Evolutionary conservation across 164 flowering plant species (phyloP).

Genomic region (Kingdonia uniflora): DNA sequence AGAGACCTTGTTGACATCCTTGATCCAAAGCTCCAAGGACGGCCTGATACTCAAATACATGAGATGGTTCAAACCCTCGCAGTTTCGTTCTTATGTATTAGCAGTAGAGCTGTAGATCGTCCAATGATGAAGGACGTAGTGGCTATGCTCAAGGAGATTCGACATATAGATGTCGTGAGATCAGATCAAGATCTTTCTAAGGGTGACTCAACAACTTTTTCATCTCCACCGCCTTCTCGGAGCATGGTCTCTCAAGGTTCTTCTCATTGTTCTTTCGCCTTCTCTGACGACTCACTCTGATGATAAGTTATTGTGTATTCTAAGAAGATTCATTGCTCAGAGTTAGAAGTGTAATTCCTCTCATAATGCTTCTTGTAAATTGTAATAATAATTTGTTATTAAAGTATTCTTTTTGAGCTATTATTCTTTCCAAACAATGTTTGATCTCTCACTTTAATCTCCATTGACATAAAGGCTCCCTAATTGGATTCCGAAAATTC

Average conservation of each 20-base stretch:
- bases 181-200: conserved; percentile 29
- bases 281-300: conserved; percentile 56
- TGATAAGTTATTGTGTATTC: neutral
- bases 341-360: neutral
- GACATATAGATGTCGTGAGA: conserved; percentile 32
- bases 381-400: conserved; percentile 7
- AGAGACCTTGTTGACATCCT: conserved; percentile 52
- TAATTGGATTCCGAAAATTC: too few relatives aligned
- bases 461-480: too few relatives aligned
- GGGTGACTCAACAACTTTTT: conserved; percentile 14
- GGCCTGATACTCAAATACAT: conserved; percentile 63
- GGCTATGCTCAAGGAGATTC: conserved; percentile 81
- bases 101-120: conserved; percentile 49
- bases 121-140: conserved; percentile 89
- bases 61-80: conserved; percentile 87
- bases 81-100: conserved; percentile 68
- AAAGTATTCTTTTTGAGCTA: too few relatives aligned
- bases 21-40: conserved; percentile 63
- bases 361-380: conserved; percentile 10
- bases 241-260: conserved; percentile 44
- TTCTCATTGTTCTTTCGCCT: conserved; percentile 70
- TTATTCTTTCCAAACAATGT: too few relatives aligned
- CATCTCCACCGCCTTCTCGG: conserved; percentile 21
- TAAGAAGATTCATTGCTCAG: neutral
- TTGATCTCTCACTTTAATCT: too few relatives aligned